These are phyloP conservation scores for Lumnitzera racemosa DNA, from an alignment of 345 rosid species.

Conservation along the genomic window DNA sequence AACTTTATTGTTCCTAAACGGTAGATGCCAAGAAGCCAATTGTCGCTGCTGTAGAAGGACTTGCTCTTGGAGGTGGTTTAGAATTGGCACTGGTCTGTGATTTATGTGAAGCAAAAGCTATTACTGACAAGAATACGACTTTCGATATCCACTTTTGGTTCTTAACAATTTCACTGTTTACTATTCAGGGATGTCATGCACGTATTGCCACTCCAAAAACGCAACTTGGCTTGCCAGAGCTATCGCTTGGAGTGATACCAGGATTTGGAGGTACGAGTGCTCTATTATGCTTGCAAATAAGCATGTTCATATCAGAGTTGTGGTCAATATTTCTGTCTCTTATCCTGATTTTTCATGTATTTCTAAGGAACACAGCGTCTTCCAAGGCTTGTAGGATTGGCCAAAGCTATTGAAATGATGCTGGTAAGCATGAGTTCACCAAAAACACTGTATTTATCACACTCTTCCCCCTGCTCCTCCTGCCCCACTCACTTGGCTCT, in stretches of 20 bases:
- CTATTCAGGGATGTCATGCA: constrained; percentile 79
- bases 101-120: constrained; percentile 5
- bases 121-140: constrained; percentile 3
- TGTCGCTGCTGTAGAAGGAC: constrained; percentile 94
- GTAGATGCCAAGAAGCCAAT: constrained; percentile 84
- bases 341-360: constrained; percentile 5
- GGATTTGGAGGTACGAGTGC: constrained; percentile 73
- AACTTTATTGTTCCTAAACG: background rate
- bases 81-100: constrained; percentile 77
- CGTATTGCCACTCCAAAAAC: constrained; percentile 73
- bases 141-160: background rate
- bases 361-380: constrained; percentile 92
- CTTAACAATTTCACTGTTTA: background rate
- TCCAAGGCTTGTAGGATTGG: constrained; percentile 84
- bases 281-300: background rate
- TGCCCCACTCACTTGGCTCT: too few species aligned
- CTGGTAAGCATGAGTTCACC: constrained; percentile 33
- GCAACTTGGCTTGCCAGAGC: constrained; percentile 87
- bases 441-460: too few species aligned
- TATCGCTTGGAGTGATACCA: constrained; percentile 85
- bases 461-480: too few species aligned
- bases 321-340: background rate
- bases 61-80: constrained; percentile 98
- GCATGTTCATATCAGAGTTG: background rate
- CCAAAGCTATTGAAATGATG: constrained; percentile 85